Percentiles rank a stretch among this genome's conserved stretches.
These are phyloP conservation scores for Ceratobasidium sp. DNA, from an alignment of 1,284 basidiomycete species.

Conservation along the genomic window DNA sequence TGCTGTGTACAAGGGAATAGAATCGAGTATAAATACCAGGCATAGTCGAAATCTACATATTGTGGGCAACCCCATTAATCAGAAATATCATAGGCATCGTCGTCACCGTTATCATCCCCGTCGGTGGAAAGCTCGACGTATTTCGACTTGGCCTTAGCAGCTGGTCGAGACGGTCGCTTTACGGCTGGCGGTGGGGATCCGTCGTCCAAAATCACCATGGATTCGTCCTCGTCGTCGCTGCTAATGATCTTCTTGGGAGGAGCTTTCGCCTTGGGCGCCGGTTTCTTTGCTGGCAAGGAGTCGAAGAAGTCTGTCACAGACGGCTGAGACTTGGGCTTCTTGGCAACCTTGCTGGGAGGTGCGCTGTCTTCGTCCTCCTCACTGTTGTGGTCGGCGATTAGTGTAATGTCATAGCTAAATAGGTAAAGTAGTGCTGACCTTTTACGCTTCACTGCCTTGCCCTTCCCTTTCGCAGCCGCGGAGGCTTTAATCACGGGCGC, in stretches of 20 bases:
- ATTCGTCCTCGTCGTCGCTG: constrained; percentile 40
- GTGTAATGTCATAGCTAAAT: neutral
- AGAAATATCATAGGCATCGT: constrained; percentile 30
- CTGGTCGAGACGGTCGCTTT: constrained; percentile 42
- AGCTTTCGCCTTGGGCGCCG: constrained; percentile 45
- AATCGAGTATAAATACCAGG: constrained; percentile 21
- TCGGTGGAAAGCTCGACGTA: constrained; percentile 41
- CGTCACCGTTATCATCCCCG: constrained; percentile 41
- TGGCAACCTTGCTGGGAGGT: constrained; percentile 48
- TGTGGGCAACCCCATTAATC: constrained; percentile 8
- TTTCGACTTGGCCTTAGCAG: constrained; percentile 41
- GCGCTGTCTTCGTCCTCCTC: constrained; percentile 46
- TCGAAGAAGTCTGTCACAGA: constrained; percentile 47
- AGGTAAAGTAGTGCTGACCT: constrained; percentile 42
- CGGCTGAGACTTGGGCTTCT: constrained; percentile 48
- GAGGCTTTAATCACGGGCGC: constrained; percentile 37
- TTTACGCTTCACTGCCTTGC: constrained; percentile 51
- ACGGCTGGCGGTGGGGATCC: constrained; percentile 27
- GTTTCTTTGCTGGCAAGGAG: constrained; percentile 40
- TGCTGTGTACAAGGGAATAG: constrained; percentile 12
- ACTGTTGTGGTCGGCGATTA: constrained; percentile 37
- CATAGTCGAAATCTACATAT: neutral
- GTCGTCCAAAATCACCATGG: constrained; percentile 31
- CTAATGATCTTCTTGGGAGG: constrained; percentile 42
- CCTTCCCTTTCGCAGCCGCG: constrained; percentile 48